phyloP scores from a whole-genome alignment of 2,329 filamentous ascomycete species.

The Macrophomina pseudophaseolina region DNA sequence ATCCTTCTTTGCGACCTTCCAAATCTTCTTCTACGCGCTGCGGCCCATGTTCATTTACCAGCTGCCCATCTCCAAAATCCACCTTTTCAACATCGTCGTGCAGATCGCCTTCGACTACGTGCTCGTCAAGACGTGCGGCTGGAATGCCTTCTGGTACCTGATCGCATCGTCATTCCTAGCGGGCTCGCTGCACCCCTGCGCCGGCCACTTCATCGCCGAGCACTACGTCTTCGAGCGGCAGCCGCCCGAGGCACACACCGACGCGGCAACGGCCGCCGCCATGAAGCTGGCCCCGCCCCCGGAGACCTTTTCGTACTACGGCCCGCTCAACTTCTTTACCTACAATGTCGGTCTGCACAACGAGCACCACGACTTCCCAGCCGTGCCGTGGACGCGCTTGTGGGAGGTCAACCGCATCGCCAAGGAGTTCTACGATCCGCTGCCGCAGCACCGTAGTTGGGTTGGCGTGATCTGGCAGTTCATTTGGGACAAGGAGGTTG shows the following conservation, averaged over 20 bases:
- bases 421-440: slow-evolving; percentile 85
- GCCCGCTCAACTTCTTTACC: slow-evolving; percentile 85
- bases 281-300: slow-evolving; percentile 60
- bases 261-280: slow-evolving; percentile 53
- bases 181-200: slow-evolving; percentile 89
- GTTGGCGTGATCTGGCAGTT: slow-evolving; percentile 93
- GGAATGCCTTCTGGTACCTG: slow-evolving; percentile 76
- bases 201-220: slow-evolving; percentile 98
- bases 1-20: slow-evolving; percentile 98
- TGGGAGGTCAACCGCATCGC: slow-evolving; percentile 79
- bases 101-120: slow-evolving; percentile 79
- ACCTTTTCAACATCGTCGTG: slow-evolving; percentile 77
- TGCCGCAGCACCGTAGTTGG: slow-evolving; percentile 91
- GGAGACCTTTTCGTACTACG: slow-evolving; percentile 98
- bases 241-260: slow-evolving; percentile 58
- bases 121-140: slow-evolving; percentile 65
- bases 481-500: slow-evolving; percentile 86
- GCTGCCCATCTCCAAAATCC: slow-evolving; percentile 83
- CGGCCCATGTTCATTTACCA: slow-evolving; percentile 94
- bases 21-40: slow-evolving; percentile 97
- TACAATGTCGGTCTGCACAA: slow-evolving; percentile 99
- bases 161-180: slow-evolving; percentile 91
- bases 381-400: slow-evolving; percentile 90
- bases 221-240: slow-evolving; percentile 64
- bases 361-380: slow-evolving; percentile 98